Conservation (phyloP, 495 filamentous ascomycete species). For the Trichoderma asperelloides region DNA sequence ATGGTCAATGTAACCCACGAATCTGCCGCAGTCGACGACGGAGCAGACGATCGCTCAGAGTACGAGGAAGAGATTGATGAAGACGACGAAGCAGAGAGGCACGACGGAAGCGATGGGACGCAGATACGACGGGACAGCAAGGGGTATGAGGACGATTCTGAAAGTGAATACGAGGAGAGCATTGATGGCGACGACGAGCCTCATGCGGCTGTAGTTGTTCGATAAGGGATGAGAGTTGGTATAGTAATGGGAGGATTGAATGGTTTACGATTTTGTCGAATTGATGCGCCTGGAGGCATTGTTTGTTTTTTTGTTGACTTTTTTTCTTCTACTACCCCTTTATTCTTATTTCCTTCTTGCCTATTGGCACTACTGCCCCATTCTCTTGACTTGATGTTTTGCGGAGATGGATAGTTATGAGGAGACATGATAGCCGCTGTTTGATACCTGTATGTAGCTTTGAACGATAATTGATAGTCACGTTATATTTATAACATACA, state of each 20-base stretch:
- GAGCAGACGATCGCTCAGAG: constrained; percentile 12
- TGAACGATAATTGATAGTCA: constrained; percentile 2
- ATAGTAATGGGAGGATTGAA: neutral
- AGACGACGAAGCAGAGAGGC: constrained; percentile 15
- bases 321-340: neutral
- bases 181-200: constrained; percentile 3
- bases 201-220: neutral
- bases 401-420: neutral
- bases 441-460: constrained; percentile 7
- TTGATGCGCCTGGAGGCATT: neutral
- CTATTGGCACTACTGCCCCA: neutral
- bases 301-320: neutral
- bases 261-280: neutral
- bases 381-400: neutral
- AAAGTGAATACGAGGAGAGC: constrained; percentile 3
- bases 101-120: neutral
- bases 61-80: constrained; percentile 18
- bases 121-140: constrained; percentile 23
- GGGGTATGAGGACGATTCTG: neutral
- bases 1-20: constrained; percentile 14
- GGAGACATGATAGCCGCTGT: constrained; percentile 3
- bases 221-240: neutral
- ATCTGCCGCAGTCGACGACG: constrained; percentile 14
- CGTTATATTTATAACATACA: neutral
- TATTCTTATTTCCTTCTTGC: neutral